Evolutionary conservation across 2,329 filamentous ascomycete species (phyloP), one percentile per base, ranked within the genome.

Genomic region (Ophiocordyceps camponoti-rufipedis): DNA sequence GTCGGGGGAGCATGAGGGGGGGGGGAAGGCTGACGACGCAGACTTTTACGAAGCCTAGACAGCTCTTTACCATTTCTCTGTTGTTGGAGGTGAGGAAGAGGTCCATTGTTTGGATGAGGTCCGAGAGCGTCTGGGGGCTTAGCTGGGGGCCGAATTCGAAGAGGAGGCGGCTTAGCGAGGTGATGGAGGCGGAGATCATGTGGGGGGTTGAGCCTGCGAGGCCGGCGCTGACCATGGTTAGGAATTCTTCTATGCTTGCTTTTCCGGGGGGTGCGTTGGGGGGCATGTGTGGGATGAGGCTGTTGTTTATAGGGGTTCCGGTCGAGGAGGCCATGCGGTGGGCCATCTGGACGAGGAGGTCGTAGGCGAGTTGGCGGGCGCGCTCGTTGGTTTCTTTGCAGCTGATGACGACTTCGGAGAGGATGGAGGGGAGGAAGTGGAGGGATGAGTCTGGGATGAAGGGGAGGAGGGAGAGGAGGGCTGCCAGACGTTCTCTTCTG

Each of bases 311-410:
- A 44, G 72, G 70, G 35, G 80, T 80, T 4, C 85, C 78, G 48
- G 80, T 71, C 18, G 77, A 75, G 8, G 64, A 59, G 5, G 63
- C 66, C 70, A 95, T 87, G 53, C 80, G 83, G 58, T 86, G 76
- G 14, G 86, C 88, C 75, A 96, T 88, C 41, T 83, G 72, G 19
- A 98, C 83, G 12, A 98, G 74, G 14, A 96, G 71, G 44, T 93
- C 85, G 58, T 95, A 98, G 0, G 91, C 89, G 2, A 82, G 79
- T 45, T 85, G 87, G 50, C 91, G 75, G 0, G 91, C 88, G 57
- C 87, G 87, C 62, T 98, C 91, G 58, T 98, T 98, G 57, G 91
- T 86, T 66, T 98, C 91, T 63, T 98, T 98, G 65, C 87, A 93
- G 50, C 85, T 85, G 50, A 98, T 87, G 45, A 98, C 88, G 32